Base-by-base conservation (phyloP, 306 rosid species). In the Fragaria nilgerrensis region DNA sequence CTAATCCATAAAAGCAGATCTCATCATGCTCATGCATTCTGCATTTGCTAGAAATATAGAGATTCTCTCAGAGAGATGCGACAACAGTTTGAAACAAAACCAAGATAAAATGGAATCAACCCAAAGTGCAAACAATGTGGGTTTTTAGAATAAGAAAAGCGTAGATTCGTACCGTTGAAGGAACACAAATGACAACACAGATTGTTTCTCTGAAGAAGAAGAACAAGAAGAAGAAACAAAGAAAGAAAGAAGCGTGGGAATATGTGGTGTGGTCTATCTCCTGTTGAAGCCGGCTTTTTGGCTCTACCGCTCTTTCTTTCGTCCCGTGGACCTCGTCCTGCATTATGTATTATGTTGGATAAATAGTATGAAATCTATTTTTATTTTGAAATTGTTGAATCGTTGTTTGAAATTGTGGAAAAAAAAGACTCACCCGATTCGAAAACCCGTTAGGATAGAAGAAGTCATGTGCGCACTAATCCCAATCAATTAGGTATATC, bases 1-100 rank as follows among this genome's bases (percentile, higher is more conserved):
- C 68, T 58, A 69, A 78, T 69, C 73, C 75, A 70, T 11, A 16
- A 69, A 77, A 62, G 22, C 8, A 53, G 65, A 75, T 65, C 82
- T 72, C 74, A 39, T 11, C 41, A 14, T 0, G 62, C 44, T 32
- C 70, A 63, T 14, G 50, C 6, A 29, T 50, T 58, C 66, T 45
- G 36, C 52, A 66, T 29, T 43, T 74, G 17, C 77, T 3, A 65
- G 14, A 55, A 55, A 55, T 55, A n/a, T n/a, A 4, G 23, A 11
- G 4, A 81, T n/a, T 22, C 48, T 71, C 69, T 77, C 39, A 32
- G 58, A 2, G 58, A 2, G 64, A 70, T n/a, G 74, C 25, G 41
- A 66, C 22, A 17, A 5, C 56, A 6, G 7, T 50, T 50, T 20
- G 14, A 14, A 36, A 64, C 67, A 25, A 77, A 68, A 64, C 78